These are phyloP conservation scores for Trifolium repens DNA, from an alignment of 306 rosid genomes.

Conservation along the genomic window DNA sequence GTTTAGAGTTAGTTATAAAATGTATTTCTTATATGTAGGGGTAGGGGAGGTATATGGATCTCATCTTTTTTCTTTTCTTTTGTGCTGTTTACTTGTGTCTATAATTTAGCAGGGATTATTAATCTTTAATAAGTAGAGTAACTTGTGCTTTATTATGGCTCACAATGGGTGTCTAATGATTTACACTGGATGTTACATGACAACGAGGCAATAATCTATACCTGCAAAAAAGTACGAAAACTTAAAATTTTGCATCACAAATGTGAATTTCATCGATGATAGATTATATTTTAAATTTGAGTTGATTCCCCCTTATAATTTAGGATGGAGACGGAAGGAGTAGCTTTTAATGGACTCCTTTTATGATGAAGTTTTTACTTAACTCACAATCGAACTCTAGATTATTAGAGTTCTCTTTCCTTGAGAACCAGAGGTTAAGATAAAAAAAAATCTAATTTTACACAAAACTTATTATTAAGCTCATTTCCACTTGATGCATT, in stretches of 20 bases:
- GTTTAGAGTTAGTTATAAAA: background rate
- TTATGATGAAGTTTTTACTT: too few relatives aligned
- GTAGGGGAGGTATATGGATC: constrained; percentile 34
- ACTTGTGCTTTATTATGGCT: constrained; percentile 27
- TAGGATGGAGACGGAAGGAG: too few relatives aligned
- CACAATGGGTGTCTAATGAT: background rate
- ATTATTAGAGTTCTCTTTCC: too few relatives aligned
- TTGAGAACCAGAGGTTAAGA: too few relatives aligned
- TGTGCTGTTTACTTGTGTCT: constrained; percentile 45
- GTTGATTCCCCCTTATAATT: too few relatives aligned
- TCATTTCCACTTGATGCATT: too few relatives aligned
- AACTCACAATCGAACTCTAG: too few relatives aligned
- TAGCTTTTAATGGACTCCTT: too few relatives aligned
- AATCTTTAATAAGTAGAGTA: constrained; percentile 28
- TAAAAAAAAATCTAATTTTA: too few relatives aligned
- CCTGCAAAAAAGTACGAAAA: background rate
- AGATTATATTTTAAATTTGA: too few relatives aligned
- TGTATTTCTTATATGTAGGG: constrained; percentile 45
- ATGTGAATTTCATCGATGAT: background rate
- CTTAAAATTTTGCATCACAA: background rate
- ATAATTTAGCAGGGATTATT: constrained; percentile 47
- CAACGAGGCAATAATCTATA: constrained; percentile 5
- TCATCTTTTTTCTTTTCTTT: constrained; percentile 1
- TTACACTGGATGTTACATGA: background rate
- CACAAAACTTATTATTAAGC: too few relatives aligned